Percentiles rank a stretch among this genome's conserved stretches.
These are phyloP conservation scores for Torrubiellomyces zombiae DNA, from an alignment of 2,329 filamentous ascomycete genomes.

Conservation along the genomic window DNA sequence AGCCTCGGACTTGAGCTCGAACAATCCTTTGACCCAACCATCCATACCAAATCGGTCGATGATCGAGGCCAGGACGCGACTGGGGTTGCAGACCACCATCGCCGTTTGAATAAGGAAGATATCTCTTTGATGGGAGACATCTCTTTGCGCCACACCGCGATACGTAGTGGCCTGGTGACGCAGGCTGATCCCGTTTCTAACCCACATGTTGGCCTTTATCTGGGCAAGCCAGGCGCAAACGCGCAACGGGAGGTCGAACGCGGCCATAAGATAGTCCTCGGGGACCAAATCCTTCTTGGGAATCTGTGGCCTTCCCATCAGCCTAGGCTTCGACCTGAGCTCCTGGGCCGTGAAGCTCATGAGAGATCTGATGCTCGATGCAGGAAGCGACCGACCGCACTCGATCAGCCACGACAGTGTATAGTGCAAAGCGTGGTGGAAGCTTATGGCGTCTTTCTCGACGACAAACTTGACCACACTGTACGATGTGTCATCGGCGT, in stretches of 20 bases:
- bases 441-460: constrained; percentile 82
- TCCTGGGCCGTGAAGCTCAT: constrained; percentile 58
- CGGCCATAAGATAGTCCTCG: constrained; percentile 69
- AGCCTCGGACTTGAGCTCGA: constrained; percentile 51
- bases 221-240: constrained; percentile 95
- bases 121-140: constrained; percentile 87
- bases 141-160: constrained; percentile 71
- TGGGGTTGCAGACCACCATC: constrained; percentile 69
- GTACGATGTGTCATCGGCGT: constrained; percentile 37
- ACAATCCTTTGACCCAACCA: constrained; percentile 73
- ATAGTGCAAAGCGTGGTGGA: constrained; percentile 93
- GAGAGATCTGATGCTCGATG: constrained; percentile 48
- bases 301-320: constrained; percentile 42
- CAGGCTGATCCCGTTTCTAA: constrained; percentile 89
- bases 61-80: constrained; percentile 71
- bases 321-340: constrained; percentile 45
- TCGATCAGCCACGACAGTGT: constrained; percentile 93
- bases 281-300: constrained; percentile 39
- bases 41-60: constrained; percentile 83
- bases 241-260: constrained; percentile 84
- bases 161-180: constrained; percentile 92
- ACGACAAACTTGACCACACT: constrained; percentile 75
- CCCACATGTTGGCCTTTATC: constrained; percentile 98
- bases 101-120: constrained; percentile 88
- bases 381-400: constrained; percentile 59